These are phyloP conservation scores for Boletus rufocinnamomeus DNA, from an alignment of 768 basidiomycete species.

Conservation along the genomic window DNA sequence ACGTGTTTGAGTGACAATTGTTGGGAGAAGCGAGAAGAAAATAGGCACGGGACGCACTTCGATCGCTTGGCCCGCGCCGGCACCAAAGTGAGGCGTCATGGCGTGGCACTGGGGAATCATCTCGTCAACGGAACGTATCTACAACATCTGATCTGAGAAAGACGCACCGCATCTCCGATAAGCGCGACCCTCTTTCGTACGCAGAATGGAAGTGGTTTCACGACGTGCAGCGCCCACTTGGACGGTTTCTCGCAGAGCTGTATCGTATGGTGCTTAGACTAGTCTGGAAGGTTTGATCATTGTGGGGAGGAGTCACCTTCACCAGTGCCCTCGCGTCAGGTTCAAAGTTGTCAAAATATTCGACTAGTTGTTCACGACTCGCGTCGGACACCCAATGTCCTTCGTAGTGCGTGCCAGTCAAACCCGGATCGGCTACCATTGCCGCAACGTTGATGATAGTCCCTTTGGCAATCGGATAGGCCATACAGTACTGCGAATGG, in stretches of 20 bases:
- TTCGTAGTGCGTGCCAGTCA: slow-evolving; percentile 34
- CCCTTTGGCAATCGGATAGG: slow-evolving; percentile 42
- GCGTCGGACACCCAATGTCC: slow-evolving; percentile 35
- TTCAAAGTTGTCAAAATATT: slow-evolving; percentile 38
- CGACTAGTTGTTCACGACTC: slow-evolving; percentile 36
- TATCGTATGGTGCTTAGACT: neutral
- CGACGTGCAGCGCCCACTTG: slow-evolving; percentile 47
- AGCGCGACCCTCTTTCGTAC: slow-evolving; percentile 44
- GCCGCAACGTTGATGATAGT: slow-evolving; percentile 39
- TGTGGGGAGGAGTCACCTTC: slow-evolving; percentile 20
- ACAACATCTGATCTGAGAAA: neutral
- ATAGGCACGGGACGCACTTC: slow-evolving; percentile 11
- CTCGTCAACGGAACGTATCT: neutral
- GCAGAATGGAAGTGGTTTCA: slow-evolving; percentile 44
- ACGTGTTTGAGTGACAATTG: neutral
- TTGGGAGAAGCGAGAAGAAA: neutral
- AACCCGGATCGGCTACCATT: slow-evolving; percentile 30
- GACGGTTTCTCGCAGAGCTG: slow-evolving; percentile 40
- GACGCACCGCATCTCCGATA: slow-evolving; percentile 50
- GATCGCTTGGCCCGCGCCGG: slow-evolving; percentile 32
- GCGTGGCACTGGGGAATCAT: slow-evolving; percentile 21
- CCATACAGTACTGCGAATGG: slow-evolving; percentile 38
- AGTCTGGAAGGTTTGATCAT: neutral
- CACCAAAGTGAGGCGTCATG: slow-evolving; percentile 28
- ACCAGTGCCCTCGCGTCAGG: slow-evolving; percentile 36